Conservation (phyloP, 2,329 filamentous ascomycete species). For the Colletotrichum tanaceti region DNA sequence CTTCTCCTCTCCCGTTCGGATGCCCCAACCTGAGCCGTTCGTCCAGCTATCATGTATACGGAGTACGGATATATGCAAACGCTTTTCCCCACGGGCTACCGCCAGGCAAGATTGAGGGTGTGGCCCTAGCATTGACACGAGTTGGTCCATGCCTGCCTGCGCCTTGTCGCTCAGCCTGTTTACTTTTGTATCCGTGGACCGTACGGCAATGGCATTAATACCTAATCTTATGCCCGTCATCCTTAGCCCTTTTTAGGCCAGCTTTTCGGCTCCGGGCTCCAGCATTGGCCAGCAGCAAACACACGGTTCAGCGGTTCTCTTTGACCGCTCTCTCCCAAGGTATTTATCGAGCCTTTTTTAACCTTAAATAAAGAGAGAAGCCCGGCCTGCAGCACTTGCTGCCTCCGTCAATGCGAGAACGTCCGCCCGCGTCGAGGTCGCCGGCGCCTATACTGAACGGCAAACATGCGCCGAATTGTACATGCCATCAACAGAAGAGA, state of each 20-base stretch:
- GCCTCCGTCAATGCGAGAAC: not conserved
- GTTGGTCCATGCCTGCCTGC: constrained; percentile 27
- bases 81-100: not conserved
- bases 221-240: constrained; percentile 8
- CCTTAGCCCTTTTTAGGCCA: constrained; percentile 11
- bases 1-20: too few relatives aligned
- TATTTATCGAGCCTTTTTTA: constrained; percentile 5
- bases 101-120: not conserved
- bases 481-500: not conserved
- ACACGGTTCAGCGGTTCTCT: constrained; percentile 36
- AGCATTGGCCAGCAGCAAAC: constrained; percentile 22
- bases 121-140: constrained; percentile 14
- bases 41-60: too few relatives aligned
- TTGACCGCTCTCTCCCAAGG: too few relatives aligned
- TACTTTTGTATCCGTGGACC: constrained; percentile 12
- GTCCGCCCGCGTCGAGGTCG: too few relatives aligned
- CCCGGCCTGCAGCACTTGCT: not conserved
- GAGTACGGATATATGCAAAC: not conserved
- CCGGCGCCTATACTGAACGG: too few relatives aligned
- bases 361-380: constrained; percentile 12
- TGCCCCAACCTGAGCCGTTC: too few relatives aligned
- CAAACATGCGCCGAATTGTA: not conserved
- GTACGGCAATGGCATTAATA: not conserved
- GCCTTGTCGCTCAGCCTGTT: constrained; percentile 10
- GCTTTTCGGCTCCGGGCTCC: too few relatives aligned